Conservation (phyloP, 768 basidiomycete genomes). For the Suillus tomentosus region DNA sequence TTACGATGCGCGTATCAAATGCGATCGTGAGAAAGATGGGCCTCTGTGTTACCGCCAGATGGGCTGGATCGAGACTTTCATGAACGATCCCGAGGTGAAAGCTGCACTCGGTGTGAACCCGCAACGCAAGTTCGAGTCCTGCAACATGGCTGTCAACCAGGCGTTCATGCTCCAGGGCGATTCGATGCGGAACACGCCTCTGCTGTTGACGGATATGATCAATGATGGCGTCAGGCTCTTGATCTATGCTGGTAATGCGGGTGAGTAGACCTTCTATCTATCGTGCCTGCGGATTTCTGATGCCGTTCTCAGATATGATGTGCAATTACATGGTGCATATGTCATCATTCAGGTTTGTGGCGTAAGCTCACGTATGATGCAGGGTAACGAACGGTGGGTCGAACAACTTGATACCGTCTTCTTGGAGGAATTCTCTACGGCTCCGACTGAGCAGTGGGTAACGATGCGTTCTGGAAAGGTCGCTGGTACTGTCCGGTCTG, state of each 20-base stretch:
- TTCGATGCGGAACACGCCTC: constrained; percentile 79
- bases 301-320: constrained; percentile 63
- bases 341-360: constrained; percentile 21
- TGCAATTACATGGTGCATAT: constrained; percentile 73
- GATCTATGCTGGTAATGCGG: constrained; percentile 87
- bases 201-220: constrained; percentile 77
- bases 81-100: constrained; percentile 81
- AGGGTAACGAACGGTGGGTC: constrained; percentile 83
- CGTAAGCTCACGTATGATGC: constrained; percentile 5
- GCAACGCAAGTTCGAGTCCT: constrained; percentile 60
- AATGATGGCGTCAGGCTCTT: constrained; percentile 81
- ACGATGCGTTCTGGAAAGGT: constrained; percentile 50
- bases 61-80: constrained; percentile 84
- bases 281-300: constrained; percentile 15
- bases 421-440: constrained; percentile 56
- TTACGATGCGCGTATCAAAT: constrained; percentile 82
- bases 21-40: constrained; percentile 72
- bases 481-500: constrained; percentile 71
- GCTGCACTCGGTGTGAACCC: constrained; percentile 75
- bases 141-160: constrained; percentile 80
- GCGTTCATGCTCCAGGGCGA: constrained; percentile 85
- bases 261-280: constrained; percentile 38
- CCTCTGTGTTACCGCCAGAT: constrained; percentile 79
- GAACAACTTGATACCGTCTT: constrained; percentile 62
- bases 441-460: constrained; percentile 57